Evolutionary conservation across 2,329 filamentous ascomycete species (phyloP), one percentile per base, ranked within the genome.

Genomic region (Botrytis paeoniae): DNA sequence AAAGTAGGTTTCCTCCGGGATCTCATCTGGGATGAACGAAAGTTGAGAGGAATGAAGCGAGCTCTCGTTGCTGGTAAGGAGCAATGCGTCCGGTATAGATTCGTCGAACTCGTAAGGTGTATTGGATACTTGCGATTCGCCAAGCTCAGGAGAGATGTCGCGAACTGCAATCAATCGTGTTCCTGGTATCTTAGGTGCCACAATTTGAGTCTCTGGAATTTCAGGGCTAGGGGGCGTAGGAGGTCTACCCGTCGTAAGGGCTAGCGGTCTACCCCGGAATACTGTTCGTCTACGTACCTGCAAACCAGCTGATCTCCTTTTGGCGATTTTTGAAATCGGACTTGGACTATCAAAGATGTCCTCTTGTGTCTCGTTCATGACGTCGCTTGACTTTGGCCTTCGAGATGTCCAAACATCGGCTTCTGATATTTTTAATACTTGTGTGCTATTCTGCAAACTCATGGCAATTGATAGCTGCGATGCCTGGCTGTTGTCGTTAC

Each of bases 291-390:
- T 73, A 14, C 61, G 29, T 18, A 4, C 20, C 4, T 51, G 25
- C 18, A 71, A 39, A 20, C 61, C 51, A 29, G 35, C 60, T 14
- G 69, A 60, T n/a, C 22, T 51, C 29, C 71, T 57, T 20, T 63
- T 41, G n/a, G n/a, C 25, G 25, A 35, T 69, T 5, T 25, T 3
- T 18, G 25, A n/a, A 22, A 41, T 29, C 35, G 74, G 73, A 8
- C 59, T 73, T 54, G 72, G 54, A 51, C 65, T 73, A 59, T 74
- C 75, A 25, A 73, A 32, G 16, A 77, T 78, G 22, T 78, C 76
- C 25, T 77, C 76, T 32, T 74, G 72, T 4, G 73, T 75, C 65
- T 77, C 76, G n/a, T 75, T 77, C 5, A n/a, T 9, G 18, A 74
- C 12, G 8, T 62, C 68, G 54, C 74, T 75, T 51, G 72, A 65